Evolutionary conservation across 345 rosid species (phyloP).

Genomic region (Capsella bursapastoris): DNA sequence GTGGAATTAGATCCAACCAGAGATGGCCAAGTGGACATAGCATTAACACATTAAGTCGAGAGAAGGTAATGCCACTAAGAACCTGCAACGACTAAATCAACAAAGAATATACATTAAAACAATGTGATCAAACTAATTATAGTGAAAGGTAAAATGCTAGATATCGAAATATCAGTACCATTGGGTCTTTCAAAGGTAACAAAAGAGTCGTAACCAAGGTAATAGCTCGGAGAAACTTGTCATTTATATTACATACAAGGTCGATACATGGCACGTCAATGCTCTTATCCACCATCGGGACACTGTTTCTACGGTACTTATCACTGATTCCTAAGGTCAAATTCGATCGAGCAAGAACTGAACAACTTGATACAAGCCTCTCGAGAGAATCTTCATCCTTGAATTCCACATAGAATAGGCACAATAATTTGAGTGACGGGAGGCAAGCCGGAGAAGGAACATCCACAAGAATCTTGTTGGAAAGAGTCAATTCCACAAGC

Average conservation of each 20-base stretch:
- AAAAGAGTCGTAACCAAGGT: too few species aligned
- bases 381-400: not conserved
- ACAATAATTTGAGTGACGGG: not conserved
- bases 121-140: too few species aligned
- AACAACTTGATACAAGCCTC: conserved; percentile 16
- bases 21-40: too few species aligned
- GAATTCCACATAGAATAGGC: not conserved
- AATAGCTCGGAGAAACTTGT: too few species aligned
- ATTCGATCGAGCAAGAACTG: not conserved
- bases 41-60: not conserved
- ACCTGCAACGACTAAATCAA: too few species aligned
- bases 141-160: too few species aligned
- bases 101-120: too few species aligned
- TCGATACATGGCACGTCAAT: not conserved
- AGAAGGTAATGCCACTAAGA: not conserved
- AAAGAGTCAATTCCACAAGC: conserved; percentile 9
- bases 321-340: too few species aligned
- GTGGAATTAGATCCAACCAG: too few species aligned
- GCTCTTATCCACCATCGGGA: not conserved
- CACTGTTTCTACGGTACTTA: not conserved
- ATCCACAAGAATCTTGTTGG: not conserved
- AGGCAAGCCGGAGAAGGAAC: conserved; percentile 11
- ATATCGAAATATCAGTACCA: too few species aligned
- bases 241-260: too few species aligned
- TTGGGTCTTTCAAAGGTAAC: too few species aligned